Evolutionary conservation across 2,329 filamentous ascomycete species (phyloP).

Genomic region (Pleomassaria siparia): DNA sequence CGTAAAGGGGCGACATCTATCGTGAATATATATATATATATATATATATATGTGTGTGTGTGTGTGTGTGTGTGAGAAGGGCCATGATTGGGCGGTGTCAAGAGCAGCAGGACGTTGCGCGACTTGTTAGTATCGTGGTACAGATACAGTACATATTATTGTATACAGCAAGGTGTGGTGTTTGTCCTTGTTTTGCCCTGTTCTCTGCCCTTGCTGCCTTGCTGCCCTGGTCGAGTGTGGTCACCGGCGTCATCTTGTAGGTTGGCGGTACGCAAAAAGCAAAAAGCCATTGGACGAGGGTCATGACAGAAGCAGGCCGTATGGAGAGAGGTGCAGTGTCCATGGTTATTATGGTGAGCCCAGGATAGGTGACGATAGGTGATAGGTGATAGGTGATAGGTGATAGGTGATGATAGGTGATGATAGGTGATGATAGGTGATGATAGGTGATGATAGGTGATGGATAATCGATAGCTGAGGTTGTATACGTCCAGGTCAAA

Average conservation of each 20-base stretch:
- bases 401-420: no score
- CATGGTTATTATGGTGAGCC: conserved; percentile 6
- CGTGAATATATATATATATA: no score
- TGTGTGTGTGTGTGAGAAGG: conserved; percentile 6
- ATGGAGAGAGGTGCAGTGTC: conserved; percentile 25
- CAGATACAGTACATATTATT: no score
- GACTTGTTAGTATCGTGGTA: no score
- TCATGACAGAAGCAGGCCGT: conserved; percentile 12
- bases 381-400: no score
- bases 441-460: no score
- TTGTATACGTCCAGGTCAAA: no score
- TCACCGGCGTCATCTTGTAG: conserved; percentile 17
- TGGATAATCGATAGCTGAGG: no score
- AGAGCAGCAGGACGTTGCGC: conserved; percentile 10
- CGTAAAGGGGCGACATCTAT: not conserved
- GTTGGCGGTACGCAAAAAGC: conserved; percentile 10
- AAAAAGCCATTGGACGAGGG: conserved; percentile 8
- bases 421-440: no score
- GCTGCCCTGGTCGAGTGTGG: conserved; percentile 20
- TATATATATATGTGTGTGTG: no score
- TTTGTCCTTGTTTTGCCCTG: conserved; percentile 1
- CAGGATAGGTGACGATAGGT: conserved; percentile 11
- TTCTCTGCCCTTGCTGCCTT: conserved; percentile 14
- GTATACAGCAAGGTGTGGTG: no score
- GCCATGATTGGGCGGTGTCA: not conserved